These are phyloP conservation scores for Begonia loranthoides DNA, from an alignment of 306 rosid genomes.

Conservation along the genomic window DNA sequence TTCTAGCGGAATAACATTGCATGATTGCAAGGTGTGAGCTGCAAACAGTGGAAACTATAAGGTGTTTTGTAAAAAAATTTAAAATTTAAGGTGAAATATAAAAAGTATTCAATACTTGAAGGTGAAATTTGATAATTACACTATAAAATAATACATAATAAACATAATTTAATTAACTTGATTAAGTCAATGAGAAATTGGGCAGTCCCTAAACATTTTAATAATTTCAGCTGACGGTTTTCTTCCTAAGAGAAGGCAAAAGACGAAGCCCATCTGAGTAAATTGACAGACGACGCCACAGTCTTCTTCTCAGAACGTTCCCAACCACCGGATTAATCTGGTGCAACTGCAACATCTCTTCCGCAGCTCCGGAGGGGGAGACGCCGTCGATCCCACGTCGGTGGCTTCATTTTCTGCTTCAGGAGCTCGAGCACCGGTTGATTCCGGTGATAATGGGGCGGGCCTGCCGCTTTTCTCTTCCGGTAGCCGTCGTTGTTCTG, in stretches of 20 bases:
- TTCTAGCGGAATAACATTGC: too few species aligned
- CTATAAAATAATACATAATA: too few species aligned
- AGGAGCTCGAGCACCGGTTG: neutral
- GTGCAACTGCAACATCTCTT: neutral
- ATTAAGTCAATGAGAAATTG: too few species aligned
- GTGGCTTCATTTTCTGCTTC: constrained; percentile 25
- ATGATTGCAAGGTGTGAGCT: too few species aligned
- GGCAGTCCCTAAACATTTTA: too few species aligned
- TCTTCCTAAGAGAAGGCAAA: neutral
- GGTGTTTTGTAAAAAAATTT: too few species aligned
- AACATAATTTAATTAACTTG: too few species aligned
- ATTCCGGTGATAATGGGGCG: constrained; percentile 31
- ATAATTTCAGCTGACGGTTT: neutral
- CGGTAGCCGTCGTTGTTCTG: constrained; percentile 50
- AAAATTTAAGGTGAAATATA: too few species aligned
- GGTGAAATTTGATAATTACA: too few species aligned
- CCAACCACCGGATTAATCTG: constrained; percentile 2
- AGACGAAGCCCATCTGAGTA: constrained; percentile 10
- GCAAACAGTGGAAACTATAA: too few species aligned
- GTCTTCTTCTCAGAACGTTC: constrained; percentile 14
- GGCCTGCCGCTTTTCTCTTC: constrained; percentile 32
- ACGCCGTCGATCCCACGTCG: constrained; percentile 72
- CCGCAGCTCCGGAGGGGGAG: constrained; percentile 33
- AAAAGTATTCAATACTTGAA: too few species aligned
- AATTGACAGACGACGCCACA: constrained; percentile 12